Conservation (phyloP, 2,329 filamentous ascomycete species). For the Madurella mycetomatis region DNA sequence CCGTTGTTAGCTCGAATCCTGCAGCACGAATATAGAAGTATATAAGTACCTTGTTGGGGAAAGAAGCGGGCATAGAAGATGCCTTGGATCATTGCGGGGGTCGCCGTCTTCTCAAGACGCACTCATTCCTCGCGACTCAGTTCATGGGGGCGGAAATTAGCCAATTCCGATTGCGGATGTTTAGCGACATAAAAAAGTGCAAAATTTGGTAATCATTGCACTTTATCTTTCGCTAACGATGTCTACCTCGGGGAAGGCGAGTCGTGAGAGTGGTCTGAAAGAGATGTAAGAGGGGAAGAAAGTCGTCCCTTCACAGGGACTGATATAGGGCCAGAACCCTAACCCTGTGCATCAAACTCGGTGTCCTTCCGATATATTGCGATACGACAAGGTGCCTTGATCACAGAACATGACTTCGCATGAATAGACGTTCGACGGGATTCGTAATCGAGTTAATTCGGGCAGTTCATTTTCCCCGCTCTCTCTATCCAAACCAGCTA, state of each 20-base stretch:
- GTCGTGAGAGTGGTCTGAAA: no score
- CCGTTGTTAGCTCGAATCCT: not conserved
- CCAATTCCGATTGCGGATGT: not conserved
- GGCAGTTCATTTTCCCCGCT: no score
- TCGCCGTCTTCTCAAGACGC: not conserved
- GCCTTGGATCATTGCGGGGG: slow-evolving; percentile 58
- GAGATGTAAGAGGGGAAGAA: no score
- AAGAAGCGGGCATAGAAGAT: slow-evolving; percentile 69
- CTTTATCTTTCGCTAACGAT: no score
- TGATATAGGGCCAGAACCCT: slow-evolving; percentile 5
- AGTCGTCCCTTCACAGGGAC: no score
- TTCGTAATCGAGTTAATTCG: no score
- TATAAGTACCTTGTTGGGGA: slow-evolving; percentile 54
- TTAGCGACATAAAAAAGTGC: not conserved
- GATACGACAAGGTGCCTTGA: no score
- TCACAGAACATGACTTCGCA: no score
- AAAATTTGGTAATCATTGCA: not conserved
- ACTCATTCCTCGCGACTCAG: not conserved
- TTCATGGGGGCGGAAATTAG: not conserved
- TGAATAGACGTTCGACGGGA: no score
- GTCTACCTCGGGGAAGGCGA: no score
- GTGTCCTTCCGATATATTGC: no score
- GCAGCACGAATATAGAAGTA: not conserved
- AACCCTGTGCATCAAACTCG: slow-evolving; percentile 3
- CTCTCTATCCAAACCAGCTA: no score